Conservation (phyloP, 2,329 filamentous ascomycete genomes). For the Fusarium tuaranense region DNA sequence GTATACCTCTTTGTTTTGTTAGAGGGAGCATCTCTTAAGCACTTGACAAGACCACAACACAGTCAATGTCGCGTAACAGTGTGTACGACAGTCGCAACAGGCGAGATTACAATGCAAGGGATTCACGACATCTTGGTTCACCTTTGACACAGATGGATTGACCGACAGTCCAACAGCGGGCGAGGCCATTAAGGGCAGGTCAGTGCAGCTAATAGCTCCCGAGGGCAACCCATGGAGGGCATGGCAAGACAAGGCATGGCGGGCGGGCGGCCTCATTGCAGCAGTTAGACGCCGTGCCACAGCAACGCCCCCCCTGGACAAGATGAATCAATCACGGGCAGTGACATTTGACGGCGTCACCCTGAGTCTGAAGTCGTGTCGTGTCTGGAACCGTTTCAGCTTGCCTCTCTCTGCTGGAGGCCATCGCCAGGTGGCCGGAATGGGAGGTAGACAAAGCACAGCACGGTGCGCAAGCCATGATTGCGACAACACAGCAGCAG, state of each 20-base stretch:
- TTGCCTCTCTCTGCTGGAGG: slow-evolving; percentile 12
- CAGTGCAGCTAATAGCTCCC: slow-evolving; percentile 1
- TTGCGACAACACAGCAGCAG: not conserved
- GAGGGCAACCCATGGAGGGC: not conserved
- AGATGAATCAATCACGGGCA: slow-evolving; percentile 10
- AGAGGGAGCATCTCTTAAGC: not conserved
- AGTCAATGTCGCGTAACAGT: not conserved
- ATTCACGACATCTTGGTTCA: slow-evolving; percentile 4
- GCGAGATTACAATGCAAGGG: slow-evolving; percentile 18
- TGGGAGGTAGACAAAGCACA: not conserved
- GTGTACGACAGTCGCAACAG: slow-evolving; percentile 6
- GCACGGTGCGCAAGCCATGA: slow-evolving; percentile 1
- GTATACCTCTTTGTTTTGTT: not conserved
- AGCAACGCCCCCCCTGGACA: not conserved
- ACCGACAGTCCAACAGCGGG: not conserved
- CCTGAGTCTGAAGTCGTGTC: not conserved
- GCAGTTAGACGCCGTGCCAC: slow-evolving; percentile 10
- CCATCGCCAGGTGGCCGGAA: slow-evolving; percentile 8
- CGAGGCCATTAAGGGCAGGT: not conserved
- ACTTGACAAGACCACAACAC: not conserved
- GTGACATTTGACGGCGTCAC: slow-evolving; percentile 1
- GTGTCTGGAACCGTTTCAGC: slow-evolving; percentile 23
- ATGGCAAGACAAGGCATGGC: not conserved
- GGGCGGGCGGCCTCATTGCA: slow-evolving; percentile 15
- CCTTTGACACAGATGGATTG: not conserved